Evolutionary conservation across 2,329 filamentous ascomycete genomes (phyloP), one percentile per base, ranked within the genome.

Genomic region (Apiospora kogelbergensis): DNA sequence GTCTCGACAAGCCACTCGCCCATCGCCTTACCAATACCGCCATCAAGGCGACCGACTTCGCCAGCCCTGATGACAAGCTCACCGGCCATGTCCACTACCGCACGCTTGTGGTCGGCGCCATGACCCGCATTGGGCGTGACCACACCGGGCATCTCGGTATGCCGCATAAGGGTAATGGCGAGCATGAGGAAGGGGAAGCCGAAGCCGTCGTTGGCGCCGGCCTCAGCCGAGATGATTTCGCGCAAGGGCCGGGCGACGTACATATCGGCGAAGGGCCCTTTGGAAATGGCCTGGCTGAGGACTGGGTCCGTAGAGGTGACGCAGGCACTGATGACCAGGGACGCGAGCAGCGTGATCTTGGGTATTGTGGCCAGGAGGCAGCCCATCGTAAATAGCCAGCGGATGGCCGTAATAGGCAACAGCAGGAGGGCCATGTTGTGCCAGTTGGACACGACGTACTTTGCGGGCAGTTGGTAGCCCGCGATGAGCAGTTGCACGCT

Each of bases 401-500:
- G 89, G 66, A 89, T 78, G 0, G 86, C 86, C 88, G 90, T 90
- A 71, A 89, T 80, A 2, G 88, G 88, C 7, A 90, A 72, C 6
- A 90, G 79, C 57, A 84, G 86, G 10, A 90, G 81, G 5, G 81
- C 76, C 77, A 90, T 83, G 68, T 88, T 86, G 68, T 83, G 85
- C 79, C 84, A 85, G 2, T 83, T 83, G 1, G 77, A 74, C 68
- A 77, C 76, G 48, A 84, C 78, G 75, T 90, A 90, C 73, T 83
- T 85, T 57, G 85, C 85, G 0, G 88, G 89, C 0, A 90, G 79
- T 73, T 90, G 87, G 72, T 87, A 90, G 33, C 88, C 89, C 2
- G 87, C 88, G 69, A 90, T 90, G 44, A 90, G 82, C n/a, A 90
- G 81, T 72, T 90, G 88, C 1, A 90, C 82, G 4, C 88, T 87